phyloP scores from a whole-genome alignment of 2,329 filamentous ascomycete genomes.

The Claviceps sp. region DNA sequence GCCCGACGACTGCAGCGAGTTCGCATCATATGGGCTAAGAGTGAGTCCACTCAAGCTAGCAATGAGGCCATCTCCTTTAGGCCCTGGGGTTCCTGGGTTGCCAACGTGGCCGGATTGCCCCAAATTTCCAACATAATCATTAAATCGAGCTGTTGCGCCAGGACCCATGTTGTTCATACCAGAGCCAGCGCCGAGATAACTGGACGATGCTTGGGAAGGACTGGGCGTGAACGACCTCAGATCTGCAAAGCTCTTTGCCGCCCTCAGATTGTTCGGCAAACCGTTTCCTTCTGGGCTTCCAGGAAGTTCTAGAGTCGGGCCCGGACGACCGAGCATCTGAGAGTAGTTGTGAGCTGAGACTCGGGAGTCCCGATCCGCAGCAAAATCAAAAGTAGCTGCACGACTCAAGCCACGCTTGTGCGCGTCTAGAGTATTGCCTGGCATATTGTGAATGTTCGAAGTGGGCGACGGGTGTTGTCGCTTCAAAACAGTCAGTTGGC shows the following conservation, averaged over 20 bases:
- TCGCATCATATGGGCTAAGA: conserved; percentile 37
- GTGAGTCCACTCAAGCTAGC: conserved; percentile 36
- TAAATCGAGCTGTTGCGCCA: conserved; percentile 26
- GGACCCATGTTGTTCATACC: conserved; percentile 41
- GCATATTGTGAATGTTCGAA: conserved; percentile 41
- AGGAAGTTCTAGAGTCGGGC: conserved; percentile 76
- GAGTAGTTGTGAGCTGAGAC: conserved; percentile 53
- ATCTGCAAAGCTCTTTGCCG: conserved; percentile 94
- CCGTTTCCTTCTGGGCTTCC: conserved; percentile 54
- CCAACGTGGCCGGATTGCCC: conserved; percentile 22
- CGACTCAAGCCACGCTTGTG: conserved; percentile 78
- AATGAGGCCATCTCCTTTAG: conserved; percentile 29
- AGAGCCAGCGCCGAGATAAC: conserved; percentile 43
- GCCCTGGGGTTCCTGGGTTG: conserved; percentile 24
- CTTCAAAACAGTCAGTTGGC: conserved; percentile 84
- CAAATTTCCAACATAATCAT: conserved; percentile 30
- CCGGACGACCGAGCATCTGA: conserved; percentile 64
- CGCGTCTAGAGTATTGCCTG: conserved; percentile 57
- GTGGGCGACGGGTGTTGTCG: conserved; percentile 39
- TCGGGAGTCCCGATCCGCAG: conserved; percentile 59
- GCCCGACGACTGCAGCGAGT: conserved; percentile 20
- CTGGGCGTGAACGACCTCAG: conserved; percentile 90
- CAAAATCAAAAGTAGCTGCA: conserved; percentile 95
- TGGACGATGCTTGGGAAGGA: conserved; percentile 71
- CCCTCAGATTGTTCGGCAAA: conserved; percentile 69